Evolutionary conservation across 148 eudicot species (phyloP), one percentile per base, ranked within the genome.

Genomic region (Tetragonia tetragonoides): DNA sequence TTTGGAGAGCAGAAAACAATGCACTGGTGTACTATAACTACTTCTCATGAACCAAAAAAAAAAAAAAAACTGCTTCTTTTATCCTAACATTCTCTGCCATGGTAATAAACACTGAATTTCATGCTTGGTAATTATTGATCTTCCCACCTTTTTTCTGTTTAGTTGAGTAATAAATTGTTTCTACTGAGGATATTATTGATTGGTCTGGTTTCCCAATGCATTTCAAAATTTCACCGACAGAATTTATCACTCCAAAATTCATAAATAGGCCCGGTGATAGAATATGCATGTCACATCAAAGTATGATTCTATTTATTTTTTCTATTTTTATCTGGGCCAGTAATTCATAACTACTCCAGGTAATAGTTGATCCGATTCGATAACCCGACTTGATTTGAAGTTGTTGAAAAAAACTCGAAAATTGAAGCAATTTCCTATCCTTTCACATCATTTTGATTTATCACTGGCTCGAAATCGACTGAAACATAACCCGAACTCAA

Each of bases 1-100:
- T 47, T 28, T 64, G 59, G 17, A 11, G 73, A 70, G 18, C 57
- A 70, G 73, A 70, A 46, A 70, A 47, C 39, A 0, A 66, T 65
- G 72, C 7, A 10, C 6, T 39, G 34, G 21, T 4, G 24, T 42
- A 44, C 7, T 46, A 12, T 38, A 53, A 72, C 10, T 54, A 54
- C 10, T 49, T 49, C 7, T 49, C 47, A 16, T 61, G 10, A 20
- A 7, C 16, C 12, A 21, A 3, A 47, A 12, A 5, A 21, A 47
- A 12, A 5, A 21, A 70, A 61, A 49, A 23, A 39, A 16, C 66
- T 60, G 53, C 68, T 49, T 17, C 59, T 44, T 21, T 54, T 8
- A 14, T 11, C 77, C 59, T 81, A 81, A 77, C 84, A 81, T 81
- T 81, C 84, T 72, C 74, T 81, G 76, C 2, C 16, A 39, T 6